These are phyloP conservation scores for Aspergillus japonicus DNA, from an alignment of 2,329 filamentous ascomycete genomes.

Conservation along the genomic window DNA sequence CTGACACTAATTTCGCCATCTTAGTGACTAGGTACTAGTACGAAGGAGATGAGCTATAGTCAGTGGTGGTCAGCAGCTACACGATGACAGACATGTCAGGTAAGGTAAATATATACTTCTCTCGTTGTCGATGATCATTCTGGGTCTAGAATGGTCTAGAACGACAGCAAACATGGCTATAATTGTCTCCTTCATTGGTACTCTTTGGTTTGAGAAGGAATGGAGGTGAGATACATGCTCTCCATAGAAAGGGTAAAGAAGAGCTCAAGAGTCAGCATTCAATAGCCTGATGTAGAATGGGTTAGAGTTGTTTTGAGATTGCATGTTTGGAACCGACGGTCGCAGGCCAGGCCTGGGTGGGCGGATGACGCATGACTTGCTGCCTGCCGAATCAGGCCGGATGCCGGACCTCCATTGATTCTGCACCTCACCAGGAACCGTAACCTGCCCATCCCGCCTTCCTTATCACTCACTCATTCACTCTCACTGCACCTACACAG, in stretches of 20 bases:
- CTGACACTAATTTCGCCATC: too few species aligned
- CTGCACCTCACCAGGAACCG: conserved; percentile 14
- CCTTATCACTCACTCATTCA: background rate
- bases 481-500: background rate
- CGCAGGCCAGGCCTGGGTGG: background rate
- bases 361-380: conserved; percentile 15
- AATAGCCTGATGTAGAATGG: background rate
- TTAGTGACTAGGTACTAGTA: too few species aligned
- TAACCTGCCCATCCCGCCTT: conserved; percentile 10
- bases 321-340: background rate
- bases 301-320: background rate
- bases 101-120: background rate
- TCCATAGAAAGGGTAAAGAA: background rate
- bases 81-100: background rate
- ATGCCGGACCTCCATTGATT: conserved; percentile 9
- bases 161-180: background rate
- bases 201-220: too few species aligned
- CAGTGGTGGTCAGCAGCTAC: background rate
- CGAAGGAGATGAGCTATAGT: too few species aligned
- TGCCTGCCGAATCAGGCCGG: conserved; percentile 12
- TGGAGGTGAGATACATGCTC: too few species aligned
- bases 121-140: too few species aligned
- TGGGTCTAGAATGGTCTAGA: background rate
- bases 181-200: background rate
- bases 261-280: background rate